phyloP scores from a whole-genome alignment of 805 yeast species.

The Hanseniaspora hatyaiensis region DNA sequence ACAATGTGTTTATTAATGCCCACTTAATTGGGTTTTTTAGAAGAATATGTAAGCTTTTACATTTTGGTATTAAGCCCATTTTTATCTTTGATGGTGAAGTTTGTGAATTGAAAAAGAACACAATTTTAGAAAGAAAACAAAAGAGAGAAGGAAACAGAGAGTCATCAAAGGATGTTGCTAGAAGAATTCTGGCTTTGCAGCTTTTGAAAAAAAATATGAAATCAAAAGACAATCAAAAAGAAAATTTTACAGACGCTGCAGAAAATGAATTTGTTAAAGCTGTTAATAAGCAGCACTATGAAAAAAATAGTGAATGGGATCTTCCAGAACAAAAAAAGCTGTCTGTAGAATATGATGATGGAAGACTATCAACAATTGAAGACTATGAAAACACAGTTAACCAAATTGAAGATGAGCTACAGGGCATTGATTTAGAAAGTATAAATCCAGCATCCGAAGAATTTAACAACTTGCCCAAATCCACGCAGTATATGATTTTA shows the following conservation, averaged over 20 bases:
- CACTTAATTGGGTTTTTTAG: constrained; percentile 94
- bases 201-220: constrained; percentile 45
- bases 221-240: constrained; percentile 15
- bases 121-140: constrained; percentile 62
- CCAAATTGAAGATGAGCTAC: constrained; percentile 49
- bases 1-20: constrained; percentile 61
- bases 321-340: constrained; percentile 59
- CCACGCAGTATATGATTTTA: constrained; percentile 78
- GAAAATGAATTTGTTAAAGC: constrained; percentile 19
- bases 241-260: too few relatives aligned
- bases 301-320: constrained; percentile 69
- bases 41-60: constrained; percentile 79
- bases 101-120: constrained; percentile 66
- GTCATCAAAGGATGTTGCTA: constrained; percentile 63
- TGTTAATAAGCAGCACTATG: constrained; percentile 31
- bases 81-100: constrained; percentile 96
- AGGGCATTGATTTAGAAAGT: constrained; percentile 54
- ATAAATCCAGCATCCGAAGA: constrained; percentile 77
- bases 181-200: constrained; percentile 65
- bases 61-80: constrained; percentile 76
- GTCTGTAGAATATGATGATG: constrained; percentile 45
- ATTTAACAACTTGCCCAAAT: constrained; percentile 63
- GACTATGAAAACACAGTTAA: constrained; percentile 54
- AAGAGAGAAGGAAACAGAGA: constrained; percentile 64
- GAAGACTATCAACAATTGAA: constrained; percentile 59